These are phyloP conservation scores for Cercospora beticola DNA, from an alignment of 2,329 filamentous ascomycete genomes.

Conservation along the genomic window DNA sequence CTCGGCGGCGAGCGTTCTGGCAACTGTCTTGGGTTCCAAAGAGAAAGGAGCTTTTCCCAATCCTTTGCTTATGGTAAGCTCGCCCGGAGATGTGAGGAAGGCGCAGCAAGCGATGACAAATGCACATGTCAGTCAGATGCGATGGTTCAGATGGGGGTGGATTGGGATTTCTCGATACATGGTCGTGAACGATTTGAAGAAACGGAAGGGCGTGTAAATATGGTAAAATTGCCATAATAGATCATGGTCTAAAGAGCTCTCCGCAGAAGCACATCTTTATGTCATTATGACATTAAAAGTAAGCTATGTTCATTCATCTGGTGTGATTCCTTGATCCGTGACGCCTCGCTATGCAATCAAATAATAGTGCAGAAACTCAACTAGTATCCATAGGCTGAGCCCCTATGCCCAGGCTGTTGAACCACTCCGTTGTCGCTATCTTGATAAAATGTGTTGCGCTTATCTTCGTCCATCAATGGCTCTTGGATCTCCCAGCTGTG, in stretches of 20 bases:
- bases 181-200: constrained; percentile 83
- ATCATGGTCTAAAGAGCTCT: constrained; percentile 3
- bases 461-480: constrained; percentile 78
- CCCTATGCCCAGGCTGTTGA: constrained; percentile 33
- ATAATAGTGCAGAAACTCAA: constrained; percentile 1
- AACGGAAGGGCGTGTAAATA: constrained; percentile 47
- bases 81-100: constrained; percentile 60
- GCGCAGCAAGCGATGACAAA: constrained; percentile 85
- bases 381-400: constrained; percentile 26
- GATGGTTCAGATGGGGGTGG: constrained; percentile 97
- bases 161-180: constrained; percentile 90
- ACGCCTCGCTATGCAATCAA: constrained; percentile 23
- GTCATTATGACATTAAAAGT: constrained; percentile 22
- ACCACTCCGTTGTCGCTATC: constrained; percentile 62
- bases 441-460: constrained; percentile 68
- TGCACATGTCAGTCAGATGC: constrained; percentile 94
- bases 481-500: constrained; percentile 99
- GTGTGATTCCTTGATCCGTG: neutral
- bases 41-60: constrained; percentile 56
- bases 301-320: constrained; percentile 16
- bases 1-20: constrained; percentile 65
- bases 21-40: constrained; percentile 51
- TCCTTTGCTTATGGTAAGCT: constrained; percentile 69
- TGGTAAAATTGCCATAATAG: neutral
- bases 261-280: constrained; percentile 1